Conservation (phyloP, 208 protist genomes). For the Trypanosoma melophagium region DNA sequence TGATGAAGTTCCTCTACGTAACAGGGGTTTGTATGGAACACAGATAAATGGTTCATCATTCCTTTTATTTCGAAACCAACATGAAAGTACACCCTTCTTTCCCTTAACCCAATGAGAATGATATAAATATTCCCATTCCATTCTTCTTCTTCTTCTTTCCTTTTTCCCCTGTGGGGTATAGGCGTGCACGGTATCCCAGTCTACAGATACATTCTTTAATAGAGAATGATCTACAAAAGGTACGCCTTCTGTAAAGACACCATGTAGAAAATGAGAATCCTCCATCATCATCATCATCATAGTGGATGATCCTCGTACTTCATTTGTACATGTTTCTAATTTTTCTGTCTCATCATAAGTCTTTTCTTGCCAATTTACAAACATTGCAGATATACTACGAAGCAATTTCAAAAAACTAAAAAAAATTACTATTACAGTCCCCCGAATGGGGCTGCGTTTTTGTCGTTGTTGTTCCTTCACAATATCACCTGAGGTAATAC, state of each 20-base stretch:
- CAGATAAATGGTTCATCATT: neutral
- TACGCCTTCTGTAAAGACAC: slow-evolving; percentile 1
- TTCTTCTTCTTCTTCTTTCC: too few relatives aligned
- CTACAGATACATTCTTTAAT: too few relatives aligned
- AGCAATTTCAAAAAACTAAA: too few relatives aligned
- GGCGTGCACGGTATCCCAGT: too few relatives aligned
- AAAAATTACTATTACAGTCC: neutral
- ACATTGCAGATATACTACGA: too few relatives aligned
- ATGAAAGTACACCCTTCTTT: neutral
- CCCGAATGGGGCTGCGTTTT: neutral
- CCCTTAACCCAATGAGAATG: too few relatives aligned
- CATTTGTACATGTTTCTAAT: too few relatives aligned
- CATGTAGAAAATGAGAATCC: neutral
- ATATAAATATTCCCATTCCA: too few relatives aligned
- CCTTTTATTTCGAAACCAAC: neutral
- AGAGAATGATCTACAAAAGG: neutral
- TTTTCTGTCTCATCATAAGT: too few relatives aligned
- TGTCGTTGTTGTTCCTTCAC: neutral
- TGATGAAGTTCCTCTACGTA: neutral
- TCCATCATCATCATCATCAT: neutral
- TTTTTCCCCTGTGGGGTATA: too few relatives aligned
- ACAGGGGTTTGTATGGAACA: neutral
- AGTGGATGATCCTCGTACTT: too few relatives aligned
- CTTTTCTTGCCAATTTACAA: too few relatives aligned
- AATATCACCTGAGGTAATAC: neutral